Evolutionary conservation across 352 stramenopile species (phyloP), one percentile per base, ranked within the genome.

Genomic region (Phytophthora pluvialis): DNA sequence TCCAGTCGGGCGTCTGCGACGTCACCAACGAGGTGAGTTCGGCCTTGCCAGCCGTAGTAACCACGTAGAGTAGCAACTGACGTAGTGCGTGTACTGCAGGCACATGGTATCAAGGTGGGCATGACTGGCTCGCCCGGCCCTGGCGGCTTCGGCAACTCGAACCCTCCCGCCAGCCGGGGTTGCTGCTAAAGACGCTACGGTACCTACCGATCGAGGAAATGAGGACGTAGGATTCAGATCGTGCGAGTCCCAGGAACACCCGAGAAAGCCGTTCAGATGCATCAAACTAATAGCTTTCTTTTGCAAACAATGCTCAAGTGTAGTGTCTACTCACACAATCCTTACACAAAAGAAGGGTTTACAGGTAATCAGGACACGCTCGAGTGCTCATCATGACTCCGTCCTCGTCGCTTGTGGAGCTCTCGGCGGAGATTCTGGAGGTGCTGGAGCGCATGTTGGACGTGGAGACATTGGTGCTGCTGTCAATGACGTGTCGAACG

Each of bases 1-100:
- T 98, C 63, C 90, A 97, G 67, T 95, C 81, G 11, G 95, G 95
- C 40, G 83, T 98, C 6, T 98, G 95, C 56, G 95, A 98, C 70
- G 91, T 98, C 42, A 97, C 88, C 31, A 98, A 98, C 73, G 94
- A 98, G 85, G 93, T 92, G 51, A 11, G 65, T 29, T 31, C 16
- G 10, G 28, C n/a, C 7, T 16, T 50, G 16, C 8, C 9, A 25
- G 12, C 12, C 15, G 15, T 29, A 0, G 8, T 4, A 48, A 31
- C 15, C n/a, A n/a, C 15, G 7, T n/a, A 64, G 1, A 39, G 9
- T 10, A 51, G 26, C 8, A 55, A 42, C 36, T 58, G 13, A 47
- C 26, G 11, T 51, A 7, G 12, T 46, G 43, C 35, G 10, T 63
- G 16, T 11, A n/a, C n/a, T 67, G 7, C 44, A 94, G 84, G 86